A percentile compares a stretch with the other conserved stretches of the same genome.
Conservation (phyloP, 345 rosid species). For the Hirschfeldia incana region DNA sequence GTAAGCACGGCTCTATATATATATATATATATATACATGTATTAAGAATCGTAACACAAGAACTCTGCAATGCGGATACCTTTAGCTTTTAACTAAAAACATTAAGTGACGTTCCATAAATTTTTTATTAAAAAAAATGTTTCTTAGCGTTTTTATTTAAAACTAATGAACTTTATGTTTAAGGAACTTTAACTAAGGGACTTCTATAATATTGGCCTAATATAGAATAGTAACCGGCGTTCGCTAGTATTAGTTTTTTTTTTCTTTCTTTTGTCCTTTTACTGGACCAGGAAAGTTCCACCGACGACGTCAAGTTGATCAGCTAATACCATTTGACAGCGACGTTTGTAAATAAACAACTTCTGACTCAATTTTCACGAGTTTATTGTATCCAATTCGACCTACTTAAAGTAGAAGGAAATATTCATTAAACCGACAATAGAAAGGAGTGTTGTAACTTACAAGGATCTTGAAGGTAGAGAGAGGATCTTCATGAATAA, state of each 20-base stretch:
- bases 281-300: conserved; percentile 15
- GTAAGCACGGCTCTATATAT: no score
- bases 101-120: no score
- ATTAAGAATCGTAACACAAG: no score
- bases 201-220: no score
- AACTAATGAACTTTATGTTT: no score
- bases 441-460: conserved; percentile 9
- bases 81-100: no score
- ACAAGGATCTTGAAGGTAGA: conserved; percentile 81
- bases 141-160: no score
- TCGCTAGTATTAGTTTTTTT: not conserved
- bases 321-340: conserved; percentile 10
- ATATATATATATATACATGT: no score
- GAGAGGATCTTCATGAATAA: conserved; percentile 67
- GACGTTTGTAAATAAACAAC: conserved; percentile 8
- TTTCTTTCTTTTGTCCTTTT: not conserved
- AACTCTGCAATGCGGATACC: no score
- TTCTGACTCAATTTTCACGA: conserved; percentile 10
- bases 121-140: no score
- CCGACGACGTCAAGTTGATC: conserved; percentile 41
- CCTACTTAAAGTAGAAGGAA: not conserved
- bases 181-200: no score
- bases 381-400: not conserved
- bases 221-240: not conserved
- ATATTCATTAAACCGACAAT: conserved; percentile 5